A percentile compares a stretch with the other conserved stretches of the same genome.
Conservation (phyloP, 495 filamentous ascomycete genomes). For the Collariella sp. region DNA sequence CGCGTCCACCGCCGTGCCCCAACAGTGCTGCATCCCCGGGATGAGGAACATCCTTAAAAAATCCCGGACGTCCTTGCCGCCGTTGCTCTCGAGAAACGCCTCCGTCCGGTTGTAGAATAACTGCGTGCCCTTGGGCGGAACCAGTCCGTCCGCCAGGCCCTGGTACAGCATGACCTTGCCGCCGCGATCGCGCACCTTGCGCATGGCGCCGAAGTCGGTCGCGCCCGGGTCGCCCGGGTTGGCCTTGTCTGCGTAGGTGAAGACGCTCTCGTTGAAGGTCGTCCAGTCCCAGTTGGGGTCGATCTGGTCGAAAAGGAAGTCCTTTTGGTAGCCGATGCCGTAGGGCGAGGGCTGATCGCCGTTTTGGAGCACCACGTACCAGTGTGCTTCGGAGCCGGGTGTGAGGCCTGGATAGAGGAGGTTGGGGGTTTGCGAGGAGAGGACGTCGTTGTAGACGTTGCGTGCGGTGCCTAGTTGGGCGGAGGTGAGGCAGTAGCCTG, state of each 20-base stretch:
- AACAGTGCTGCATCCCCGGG: conserved; percentile 39
- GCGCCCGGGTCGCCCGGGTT: conserved; percentile 38
- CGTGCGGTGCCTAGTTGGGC: conserved; percentile 48
- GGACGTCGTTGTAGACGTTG: conserved; percentile 47
- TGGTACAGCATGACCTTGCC: conserved; percentile 52
- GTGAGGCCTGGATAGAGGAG: conserved; percentile 46
- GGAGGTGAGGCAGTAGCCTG: conserved; percentile 45
- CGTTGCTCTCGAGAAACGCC: conserved; percentile 20
- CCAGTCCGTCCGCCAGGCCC: conserved; percentile 44
- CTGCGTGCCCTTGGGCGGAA: conserved; percentile 36
- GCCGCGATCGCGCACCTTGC: conserved; percentile 38
- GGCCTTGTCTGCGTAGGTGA: conserved; percentile 19
- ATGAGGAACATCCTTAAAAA: conserved; percentile 37
- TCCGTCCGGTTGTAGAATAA: conserved; percentile 41
- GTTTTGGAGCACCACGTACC: conserved; percentile 19
- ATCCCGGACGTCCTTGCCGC: neutral
- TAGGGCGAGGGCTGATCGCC: conserved; percentile 23
- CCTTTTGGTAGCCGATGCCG: conserved; percentile 29
- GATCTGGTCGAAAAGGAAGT: conserved; percentile 33
- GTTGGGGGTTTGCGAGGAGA: conserved; percentile 38
- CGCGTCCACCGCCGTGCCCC: conserved; percentile 29
- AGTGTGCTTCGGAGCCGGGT: conserved; percentile 27
- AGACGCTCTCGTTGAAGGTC: conserved; percentile 26
- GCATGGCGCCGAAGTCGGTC: conserved; percentile 23
- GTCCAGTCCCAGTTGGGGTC: conserved; percentile 33